Percentiles rank a stretch among this genome's conserved stretches.
Evolutionary conservation across 805 yeast genomes (phyloP).

Genomic region (Scheffersomyces spartinae): DNA sequence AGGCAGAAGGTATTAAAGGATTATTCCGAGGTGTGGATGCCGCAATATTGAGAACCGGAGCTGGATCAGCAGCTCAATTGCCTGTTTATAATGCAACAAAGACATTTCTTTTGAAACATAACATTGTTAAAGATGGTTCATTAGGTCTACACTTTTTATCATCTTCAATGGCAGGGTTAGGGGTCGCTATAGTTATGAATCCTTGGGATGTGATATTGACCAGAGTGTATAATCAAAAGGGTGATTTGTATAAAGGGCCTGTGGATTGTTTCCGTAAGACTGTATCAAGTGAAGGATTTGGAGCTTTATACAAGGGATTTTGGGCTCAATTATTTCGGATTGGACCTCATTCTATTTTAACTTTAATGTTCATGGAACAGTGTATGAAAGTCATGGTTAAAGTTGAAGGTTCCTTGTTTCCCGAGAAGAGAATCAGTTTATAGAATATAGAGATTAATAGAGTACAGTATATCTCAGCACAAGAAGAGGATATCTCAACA

Average conservation of each 20-base stretch:
- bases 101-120: constrained; percentile 40
- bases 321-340: constrained; percentile 86
- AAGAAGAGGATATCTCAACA: no score
- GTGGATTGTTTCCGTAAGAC: constrained; percentile 84
- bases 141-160: constrained; percentile 56
- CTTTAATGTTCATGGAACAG: constrained; percentile 92
- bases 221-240: constrained; percentile 90
- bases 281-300: constrained; percentile 67
- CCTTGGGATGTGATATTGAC: constrained; percentile 96
- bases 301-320: constrained; percentile 90
- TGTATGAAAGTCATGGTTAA: constrained; percentile 52
- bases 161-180: constrained; percentile 73
- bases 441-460: no score
- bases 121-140: constrained; percentile 50
- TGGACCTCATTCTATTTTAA: constrained; percentile 88
- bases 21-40: constrained; percentile 89
- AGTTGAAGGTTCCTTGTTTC: no score
- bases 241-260: constrained; percentile 76
- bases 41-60: constrained; percentile 87
- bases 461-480: no score
- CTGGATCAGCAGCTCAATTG: constrained; percentile 90
- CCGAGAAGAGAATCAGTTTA: no score
- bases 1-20: constrained; percentile 65
- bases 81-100: constrained; percentile 83
- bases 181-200: constrained; percentile 92